Evolutionary conservation across 139 green algal species (phyloP).

Genomic region (Micractinium conductrix): DNA sequence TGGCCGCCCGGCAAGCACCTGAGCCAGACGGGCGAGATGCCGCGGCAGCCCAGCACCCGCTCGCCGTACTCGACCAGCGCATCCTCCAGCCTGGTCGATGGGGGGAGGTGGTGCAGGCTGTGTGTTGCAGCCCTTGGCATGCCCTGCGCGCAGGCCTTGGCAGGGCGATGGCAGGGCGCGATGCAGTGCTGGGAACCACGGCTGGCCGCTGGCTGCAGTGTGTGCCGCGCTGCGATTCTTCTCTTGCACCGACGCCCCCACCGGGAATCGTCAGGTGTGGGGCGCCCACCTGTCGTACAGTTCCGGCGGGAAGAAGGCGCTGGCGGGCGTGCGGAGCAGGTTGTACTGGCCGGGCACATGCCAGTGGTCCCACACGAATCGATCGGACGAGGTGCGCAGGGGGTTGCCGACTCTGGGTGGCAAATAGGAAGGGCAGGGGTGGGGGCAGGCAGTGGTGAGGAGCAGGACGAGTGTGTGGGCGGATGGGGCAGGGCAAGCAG

Average conservation of each 20-base stretch:
- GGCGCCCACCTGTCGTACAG: slow-evolving; percentile 60
- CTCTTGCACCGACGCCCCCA: no score
- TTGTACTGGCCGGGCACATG: slow-evolving; percentile 82
- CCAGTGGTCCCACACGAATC: slow-evolving; percentile 80
- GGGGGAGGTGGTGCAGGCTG: no score
- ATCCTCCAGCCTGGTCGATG: slow-evolving; percentile 74
- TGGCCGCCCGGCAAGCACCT: background rate
- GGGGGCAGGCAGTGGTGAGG: background rate
- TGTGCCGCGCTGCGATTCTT: no score
- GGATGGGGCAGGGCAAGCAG: background rate
- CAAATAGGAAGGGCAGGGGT: background rate
- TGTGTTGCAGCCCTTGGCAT: no score
- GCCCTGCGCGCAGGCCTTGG: no score
- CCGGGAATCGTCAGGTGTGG: no score
- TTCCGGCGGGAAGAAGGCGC: slow-evolving; percentile 64
- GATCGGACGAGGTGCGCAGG: slow-evolving; percentile 51
- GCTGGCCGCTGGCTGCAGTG: no score
- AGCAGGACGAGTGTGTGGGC: background rate
- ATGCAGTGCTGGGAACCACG: no score
- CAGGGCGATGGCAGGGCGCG: no score
- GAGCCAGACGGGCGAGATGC: slow-evolving; percentile 89
- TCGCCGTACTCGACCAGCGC: slow-evolving; percentile 75
- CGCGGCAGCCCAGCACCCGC: slow-evolving; percentile 71
- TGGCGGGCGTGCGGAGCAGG: slow-evolving; percentile 68
- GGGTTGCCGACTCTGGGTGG: slow-evolving; percentile 58